Conservation (phyloP, 495 filamentous ascomycete species). For the Neurospora hispaniola region DNA sequence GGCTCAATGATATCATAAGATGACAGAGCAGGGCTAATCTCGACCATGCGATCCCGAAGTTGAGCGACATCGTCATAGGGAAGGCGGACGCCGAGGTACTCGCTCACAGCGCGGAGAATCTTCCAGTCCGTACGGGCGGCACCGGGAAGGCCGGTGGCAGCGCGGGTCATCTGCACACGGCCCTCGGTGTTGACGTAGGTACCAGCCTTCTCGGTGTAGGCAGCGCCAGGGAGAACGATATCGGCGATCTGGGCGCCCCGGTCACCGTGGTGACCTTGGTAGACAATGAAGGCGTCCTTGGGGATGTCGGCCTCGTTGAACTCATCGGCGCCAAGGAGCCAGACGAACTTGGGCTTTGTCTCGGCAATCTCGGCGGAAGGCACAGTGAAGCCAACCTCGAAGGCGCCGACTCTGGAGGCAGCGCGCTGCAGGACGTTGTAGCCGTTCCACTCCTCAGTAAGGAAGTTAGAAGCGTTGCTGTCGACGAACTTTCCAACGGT, state of each 20-base stretch:
- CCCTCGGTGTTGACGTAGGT: slow-evolving; percentile 98
- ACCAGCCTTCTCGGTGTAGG: slow-evolving; percentile 94
- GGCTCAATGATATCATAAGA: slow-evolving; percentile 86
- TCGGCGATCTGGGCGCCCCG: slow-evolving; percentile 85
- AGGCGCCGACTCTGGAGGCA: slow-evolving; percentile 84
- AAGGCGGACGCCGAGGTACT: slow-evolving; percentile 78
- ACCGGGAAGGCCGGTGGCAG: slow-evolving; percentile 74
- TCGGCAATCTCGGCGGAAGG: slow-evolving; percentile 68
- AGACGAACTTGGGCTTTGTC: slow-evolving; percentile 85
- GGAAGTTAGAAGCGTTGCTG: slow-evolving; percentile 80
- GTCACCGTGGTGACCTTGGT: slow-evolving; percentile 97
- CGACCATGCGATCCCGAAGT: slow-evolving; percentile 84
- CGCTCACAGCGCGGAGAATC: slow-evolving; percentile 83
- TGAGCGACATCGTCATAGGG: slow-evolving; percentile 87
- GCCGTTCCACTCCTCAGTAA: slow-evolving; percentile 86
- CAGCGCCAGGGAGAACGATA: slow-evolving; percentile 83
- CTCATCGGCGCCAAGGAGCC: slow-evolving; percentile 95
- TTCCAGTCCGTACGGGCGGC: slow-evolving; percentile 96
- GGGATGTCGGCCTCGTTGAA: slow-evolving; percentile 69
- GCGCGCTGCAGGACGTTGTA: slow-evolving; percentile 93
- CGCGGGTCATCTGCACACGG: slow-evolving; percentile 82
- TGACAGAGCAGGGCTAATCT: slow-evolving; percentile 80
- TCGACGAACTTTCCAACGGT: slow-evolving; percentile 80
- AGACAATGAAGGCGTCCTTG: slow-evolving; percentile 89
- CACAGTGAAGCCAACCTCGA: slow-evolving; percentile 86